Base-by-base conservation (phyloP, 768 basidiomycete genomes). In the Tulasnella sp. region DNA sequence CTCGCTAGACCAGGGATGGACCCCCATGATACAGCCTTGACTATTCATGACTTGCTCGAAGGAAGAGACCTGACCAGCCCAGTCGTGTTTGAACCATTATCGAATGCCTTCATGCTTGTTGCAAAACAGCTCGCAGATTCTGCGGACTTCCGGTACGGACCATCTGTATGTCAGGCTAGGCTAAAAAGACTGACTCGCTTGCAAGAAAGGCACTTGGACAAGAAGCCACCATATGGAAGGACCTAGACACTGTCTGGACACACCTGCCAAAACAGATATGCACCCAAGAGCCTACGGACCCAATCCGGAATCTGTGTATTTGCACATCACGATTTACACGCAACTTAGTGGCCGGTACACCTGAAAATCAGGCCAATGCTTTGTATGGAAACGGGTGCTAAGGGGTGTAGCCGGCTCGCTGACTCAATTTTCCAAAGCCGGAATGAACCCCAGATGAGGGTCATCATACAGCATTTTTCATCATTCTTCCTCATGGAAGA, bases 321-420 rank as follows among this genome's bases (percentile, higher is more conserved):
- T 87, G 86, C 82, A 82, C 95, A 31, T 92, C 91, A 10, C 92
- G 90, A 83, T 92, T 97, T 83, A 95, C 94, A 19, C 89, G 96
- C 80, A 97, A 98, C 84, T 85, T 96, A 14, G 91, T 94, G 44
- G 94, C 94, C 14, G 93, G 91, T 8, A 88, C 91, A 21, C 88
- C 90, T 10, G 84, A 84, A n/a, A 94, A 95, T 85, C 96, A 98
- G 84, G 83, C 84, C 56, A 86, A 85, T 79, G 92, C 93, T 36
- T 92, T 90, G 96, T 97, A 82, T 87, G 94, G 81, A 21, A 3
- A 27, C 86, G 27, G 40, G 14, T 48, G 19, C 19, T 48, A 16
- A 16, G 58, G 24, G 4, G n/a, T 62, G n/a, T 62, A 8, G 21
- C 24, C 9, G 18, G 52, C 14, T 62, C n/a, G 58, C 58, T 62